phyloP scores from a whole-genome alignment of 176 grass and related monocot genomes.

The Tillandsia fasciculata region DNA sequence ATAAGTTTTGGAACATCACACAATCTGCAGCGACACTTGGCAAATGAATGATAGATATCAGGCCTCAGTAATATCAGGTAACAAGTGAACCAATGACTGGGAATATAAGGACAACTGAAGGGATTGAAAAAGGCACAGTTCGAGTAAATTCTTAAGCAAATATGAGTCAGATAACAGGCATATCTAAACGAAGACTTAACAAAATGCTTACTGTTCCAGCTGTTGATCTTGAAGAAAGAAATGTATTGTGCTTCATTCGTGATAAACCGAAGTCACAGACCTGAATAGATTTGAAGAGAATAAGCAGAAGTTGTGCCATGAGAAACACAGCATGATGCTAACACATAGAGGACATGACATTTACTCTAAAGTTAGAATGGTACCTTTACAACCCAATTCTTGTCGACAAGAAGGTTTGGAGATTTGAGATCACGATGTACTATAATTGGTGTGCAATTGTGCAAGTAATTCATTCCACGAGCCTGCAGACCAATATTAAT shows the following conservation, averaged over 20 bases:
- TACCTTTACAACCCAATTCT: slow-evolving; percentile 99
- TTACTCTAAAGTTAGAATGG: slow-evolving; percentile 14
- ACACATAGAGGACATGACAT: slow-evolving; percentile 18
- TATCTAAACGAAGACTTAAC: slow-evolving; percentile 2
- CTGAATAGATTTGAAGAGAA: slow-evolving; percentile 28
- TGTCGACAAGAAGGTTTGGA: slow-evolving; percentile 95
- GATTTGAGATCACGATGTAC: slow-evolving; percentile 99
- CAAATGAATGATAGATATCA: not conserved
- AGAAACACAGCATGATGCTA: slow-evolving; percentile 3
- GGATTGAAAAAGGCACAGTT: not conserved
- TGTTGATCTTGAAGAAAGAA: slow-evolving; percentile 95
- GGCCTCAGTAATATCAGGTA: not conserved
- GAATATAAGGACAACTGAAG: not conserved
- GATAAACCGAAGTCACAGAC: slow-evolving; percentile 99
- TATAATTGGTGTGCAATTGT: slow-evolving; percentile 84
- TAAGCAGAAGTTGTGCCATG: slow-evolving; percentile 16
- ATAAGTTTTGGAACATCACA: not conserved
- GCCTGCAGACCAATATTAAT: slow-evolving; percentile 39
- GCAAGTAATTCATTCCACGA: slow-evolving; percentile 99
- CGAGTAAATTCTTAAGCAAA: not conserved
- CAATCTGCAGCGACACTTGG: not conserved
- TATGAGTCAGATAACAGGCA: not conserved
- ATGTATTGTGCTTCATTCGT: slow-evolving; percentile 89
- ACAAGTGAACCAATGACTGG: not conserved
- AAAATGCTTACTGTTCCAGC: slow-evolving; percentile 89